Evolutionary conservation across 2,329 filamentous ascomycete genomes (phyloP).

Genomic region (Trichothecium sympodiale): DNA sequence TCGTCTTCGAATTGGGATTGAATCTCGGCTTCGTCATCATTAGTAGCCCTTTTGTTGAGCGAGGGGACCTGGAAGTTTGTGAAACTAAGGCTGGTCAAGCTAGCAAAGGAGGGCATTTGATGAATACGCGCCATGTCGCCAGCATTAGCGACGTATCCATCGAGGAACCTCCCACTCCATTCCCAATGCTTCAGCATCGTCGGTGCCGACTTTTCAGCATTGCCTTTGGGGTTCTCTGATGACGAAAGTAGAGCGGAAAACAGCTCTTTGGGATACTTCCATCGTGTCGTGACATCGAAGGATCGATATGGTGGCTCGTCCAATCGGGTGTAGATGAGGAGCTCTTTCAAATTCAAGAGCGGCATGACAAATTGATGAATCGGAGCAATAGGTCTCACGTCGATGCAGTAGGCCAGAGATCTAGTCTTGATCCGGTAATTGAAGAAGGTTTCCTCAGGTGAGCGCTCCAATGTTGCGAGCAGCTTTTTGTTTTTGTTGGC

Average conservation of each 20-base stretch:
- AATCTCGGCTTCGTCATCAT: conserved; percentile 18
- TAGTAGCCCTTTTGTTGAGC: conserved; percentile 24
- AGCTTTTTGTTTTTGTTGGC: conserved; percentile 32
- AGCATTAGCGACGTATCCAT: conserved; percentile 31
- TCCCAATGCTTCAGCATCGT: conserved; percentile 43
- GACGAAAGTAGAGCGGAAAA: conserved; percentile 49
- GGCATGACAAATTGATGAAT: conserved; percentile 46
- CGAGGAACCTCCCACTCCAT: conserved; percentile 45
- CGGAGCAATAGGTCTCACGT: conserved; percentile 39
- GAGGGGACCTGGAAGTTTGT: conserved; percentile 53
- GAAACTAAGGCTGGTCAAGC: conserved; percentile 45
- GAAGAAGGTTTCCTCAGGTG: conserved; percentile 34
- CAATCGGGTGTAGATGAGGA: conserved; percentile 61
- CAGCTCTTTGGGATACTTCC: conserved; percentile 57
- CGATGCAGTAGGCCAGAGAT: conserved; percentile 57
- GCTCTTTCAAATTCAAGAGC: conserved; percentile 54
- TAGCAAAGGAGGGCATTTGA: conserved; percentile 40
- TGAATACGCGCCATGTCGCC: conserved; percentile 43
- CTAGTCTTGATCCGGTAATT: conserved; percentile 65
- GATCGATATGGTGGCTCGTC: conserved; percentile 58
- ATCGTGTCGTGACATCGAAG: conserved; percentile 46
- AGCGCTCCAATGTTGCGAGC: conserved; percentile 40
- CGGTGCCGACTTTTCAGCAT: conserved; percentile 2
- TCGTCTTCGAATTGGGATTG: conserved; percentile 27
- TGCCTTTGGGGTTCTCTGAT: conserved; percentile 6